Conservation (phyloP, 1,284 basidiomycete genomes). For the Sporisorium reilianum region DNA sequence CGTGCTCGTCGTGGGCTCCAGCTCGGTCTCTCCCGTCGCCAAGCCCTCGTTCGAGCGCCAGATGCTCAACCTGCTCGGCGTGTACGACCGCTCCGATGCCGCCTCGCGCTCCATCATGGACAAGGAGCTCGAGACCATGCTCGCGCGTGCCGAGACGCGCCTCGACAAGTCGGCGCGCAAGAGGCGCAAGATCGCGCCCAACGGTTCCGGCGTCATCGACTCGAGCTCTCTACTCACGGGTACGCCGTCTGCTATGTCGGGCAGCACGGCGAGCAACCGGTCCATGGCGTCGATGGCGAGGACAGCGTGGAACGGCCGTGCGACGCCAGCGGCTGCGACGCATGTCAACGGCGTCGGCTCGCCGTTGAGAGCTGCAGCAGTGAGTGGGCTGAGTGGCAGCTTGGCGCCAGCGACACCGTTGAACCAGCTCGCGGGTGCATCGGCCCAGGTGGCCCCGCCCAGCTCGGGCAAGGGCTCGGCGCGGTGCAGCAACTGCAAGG, state of each 20-base stretch:
- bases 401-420: slow-evolving; percentile 13
- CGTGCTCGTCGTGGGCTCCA: neutral
- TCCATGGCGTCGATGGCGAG: slow-evolving; percentile 16
- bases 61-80: slow-evolving; percentile 37
- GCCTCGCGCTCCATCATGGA: slow-evolving; percentile 25
- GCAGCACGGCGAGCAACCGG: neutral
- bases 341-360: slow-evolving; percentile 14
- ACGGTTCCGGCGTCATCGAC: neutral
- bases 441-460: slow-evolving; percentile 18
- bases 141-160: slow-evolving; percentile 26
- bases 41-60: slow-evolving; percentile 42
- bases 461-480: slow-evolving; percentile 45
- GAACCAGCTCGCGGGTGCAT: neutral
- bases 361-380: slow-evolving; percentile 12
- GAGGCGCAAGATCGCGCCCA: slow-evolving; percentile 25
- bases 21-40: neutral
- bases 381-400: neutral
- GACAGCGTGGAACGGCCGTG: slow-evolving; percentile 18
- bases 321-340: neutral
- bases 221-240: neutral
- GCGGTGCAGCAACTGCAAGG: slow-evolving; percentile 49
- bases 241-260: neutral
- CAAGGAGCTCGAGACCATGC: slow-evolving; percentile 24
- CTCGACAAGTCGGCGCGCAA: slow-evolving; percentile 19
- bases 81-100: slow-evolving; percentile 34